A percentile compares a stretch with the other conserved stretches of the same genome.
Conservation (phyloP, 2,329 filamentous ascomycete genomes). For the Coniochaeta hoffmannii region DNA sequence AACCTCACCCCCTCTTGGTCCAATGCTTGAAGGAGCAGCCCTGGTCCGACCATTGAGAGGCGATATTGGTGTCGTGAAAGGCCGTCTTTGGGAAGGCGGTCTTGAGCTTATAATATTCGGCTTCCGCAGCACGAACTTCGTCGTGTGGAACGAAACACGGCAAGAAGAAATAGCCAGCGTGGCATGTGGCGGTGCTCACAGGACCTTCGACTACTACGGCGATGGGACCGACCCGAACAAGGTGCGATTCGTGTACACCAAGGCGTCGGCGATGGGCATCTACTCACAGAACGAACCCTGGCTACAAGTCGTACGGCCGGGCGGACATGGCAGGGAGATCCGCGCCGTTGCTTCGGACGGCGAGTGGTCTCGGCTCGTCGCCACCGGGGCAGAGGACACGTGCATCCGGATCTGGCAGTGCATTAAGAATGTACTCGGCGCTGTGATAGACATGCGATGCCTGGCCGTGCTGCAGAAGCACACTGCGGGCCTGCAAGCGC, state of each 20-base stretch:
- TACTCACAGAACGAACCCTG: conserved; percentile 15
- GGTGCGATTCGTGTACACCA: conserved; percentile 57
- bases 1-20: conserved; percentile 62
- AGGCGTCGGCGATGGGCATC: conserved; percentile 33
- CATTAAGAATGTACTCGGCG: conserved; percentile 6
- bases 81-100: conserved; percentile 18
- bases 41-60: conserved; percentile 31
- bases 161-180: conserved; percentile 64
- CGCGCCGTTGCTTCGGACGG: conserved; percentile 33
- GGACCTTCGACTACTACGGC: conserved; percentile 56
- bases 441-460: conserved; percentile 30
- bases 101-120: conserved; percentile 66
- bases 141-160: conserved; percentile 70
- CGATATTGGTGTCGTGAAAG: too few species aligned
- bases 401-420: conserved; percentile 66
- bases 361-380: conserved; percentile 27
- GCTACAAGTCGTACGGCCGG: conserved; percentile 48
- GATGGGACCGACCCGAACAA: conserved; percentile 19
- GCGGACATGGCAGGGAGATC: conserved; percentile 84
- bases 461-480: conserved; percentile 67
- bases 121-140: conserved; percentile 71
- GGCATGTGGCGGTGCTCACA: conserved; percentile 79
- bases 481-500: conserved; percentile 72
- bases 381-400: conserved; percentile 67
- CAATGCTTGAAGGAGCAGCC: conserved; percentile 67